These are phyloP conservation scores for Tilletia horrida DNA, from an alignment of 1,284 basidiomycete genomes.

Conservation along the genomic window DNA sequence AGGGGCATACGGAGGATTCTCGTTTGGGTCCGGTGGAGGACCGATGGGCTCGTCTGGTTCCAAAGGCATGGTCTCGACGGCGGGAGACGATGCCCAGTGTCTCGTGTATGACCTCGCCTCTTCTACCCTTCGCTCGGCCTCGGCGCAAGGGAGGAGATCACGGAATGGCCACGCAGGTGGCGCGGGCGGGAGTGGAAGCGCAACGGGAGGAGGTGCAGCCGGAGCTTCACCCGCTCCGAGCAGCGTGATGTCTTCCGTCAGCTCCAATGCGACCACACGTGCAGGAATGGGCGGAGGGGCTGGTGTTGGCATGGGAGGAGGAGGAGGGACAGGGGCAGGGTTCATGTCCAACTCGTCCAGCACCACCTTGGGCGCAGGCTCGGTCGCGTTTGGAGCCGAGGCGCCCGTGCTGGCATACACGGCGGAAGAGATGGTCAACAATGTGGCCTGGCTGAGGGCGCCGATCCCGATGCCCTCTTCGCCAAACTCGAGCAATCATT, in stretches of 20 bases:
- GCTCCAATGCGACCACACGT: slow-evolving; percentile 3
- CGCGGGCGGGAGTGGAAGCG: neutral
- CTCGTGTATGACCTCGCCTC: slow-evolving; percentile 53
- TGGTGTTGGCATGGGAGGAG: slow-evolving; percentile 10
- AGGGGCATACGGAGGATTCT: slow-evolving; percentile 14
- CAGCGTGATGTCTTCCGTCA: slow-evolving; percentile 18
- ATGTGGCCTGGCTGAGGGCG: slow-evolving; percentile 50
- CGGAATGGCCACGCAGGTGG: slow-evolving; percentile 33
- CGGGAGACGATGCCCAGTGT: slow-evolving; percentile 51
- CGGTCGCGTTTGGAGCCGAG: slow-evolving; percentile 45
- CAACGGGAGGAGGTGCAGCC: neutral
- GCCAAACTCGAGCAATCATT: slow-evolving; percentile 24
- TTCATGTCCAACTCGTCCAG: slow-evolving; percentile 31
- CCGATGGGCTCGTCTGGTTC: slow-evolving; percentile 3
- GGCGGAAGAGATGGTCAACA: slow-evolving; percentile 52
- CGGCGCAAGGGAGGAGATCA: slow-evolving; percentile 49
- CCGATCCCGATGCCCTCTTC: slow-evolving; percentile 19
- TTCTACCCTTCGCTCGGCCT: slow-evolving; percentile 48
- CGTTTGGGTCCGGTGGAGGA: neutral
- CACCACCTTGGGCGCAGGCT: slow-evolving; percentile 29
- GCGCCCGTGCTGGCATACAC: slow-evolving; percentile 51
- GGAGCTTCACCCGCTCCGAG: slow-evolving; percentile 9
- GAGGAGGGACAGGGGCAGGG: slow-evolving; percentile 23
- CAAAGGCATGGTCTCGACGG: slow-evolving; percentile 55
- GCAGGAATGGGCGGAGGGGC: neutral